Percentiles rank a stretch among this genome's conserved stretches.
These are phyloP conservation scores for Yamagishiella unicocca DNA, from an alignment of 139 green algal genomes.

Conservation along the genomic window DNA sequence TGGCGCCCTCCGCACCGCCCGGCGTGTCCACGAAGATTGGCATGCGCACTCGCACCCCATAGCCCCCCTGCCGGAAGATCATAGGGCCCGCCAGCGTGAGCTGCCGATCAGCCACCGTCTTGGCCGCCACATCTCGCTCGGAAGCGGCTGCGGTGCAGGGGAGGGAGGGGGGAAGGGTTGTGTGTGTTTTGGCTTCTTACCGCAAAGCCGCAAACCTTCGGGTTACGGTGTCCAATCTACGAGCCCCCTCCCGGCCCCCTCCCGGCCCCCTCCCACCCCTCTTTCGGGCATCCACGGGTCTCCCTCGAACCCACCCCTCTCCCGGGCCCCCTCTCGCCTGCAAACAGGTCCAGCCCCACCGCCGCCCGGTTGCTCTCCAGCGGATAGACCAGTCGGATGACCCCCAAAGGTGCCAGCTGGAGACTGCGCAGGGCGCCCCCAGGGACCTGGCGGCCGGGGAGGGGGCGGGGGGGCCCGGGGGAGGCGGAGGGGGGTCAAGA, in stretches of 20 bases:
- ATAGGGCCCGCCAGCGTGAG: not conserved
- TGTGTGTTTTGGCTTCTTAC: too few species aligned
- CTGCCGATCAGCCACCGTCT: not conserved
- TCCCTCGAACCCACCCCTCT: too few species aligned
- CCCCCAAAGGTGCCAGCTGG: slow-evolving; percentile 13
- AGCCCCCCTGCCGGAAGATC: not conserved
- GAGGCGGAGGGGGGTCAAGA: not conserved
- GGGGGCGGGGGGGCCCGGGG: not conserved
- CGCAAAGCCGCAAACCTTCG: too few species aligned
- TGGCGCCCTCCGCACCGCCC: too few species aligned
- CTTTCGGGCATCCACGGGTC: too few species aligned
- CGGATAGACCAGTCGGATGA: slow-evolving; percentile 7
- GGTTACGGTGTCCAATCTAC: too few species aligned
- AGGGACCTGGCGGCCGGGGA: not conserved
- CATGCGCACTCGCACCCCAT: not conserved
- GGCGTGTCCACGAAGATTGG: slow-evolving; percentile 7
- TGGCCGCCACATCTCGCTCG: not conserved
- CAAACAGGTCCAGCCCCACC: slow-evolving; percentile 8
- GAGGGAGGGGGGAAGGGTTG: not conserved
- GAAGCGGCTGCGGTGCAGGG: not conserved
- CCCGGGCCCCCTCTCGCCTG: not conserved
- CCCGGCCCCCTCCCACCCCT: too few species aligned
- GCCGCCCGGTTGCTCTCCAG: not conserved
- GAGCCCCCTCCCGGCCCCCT: too few species aligned
- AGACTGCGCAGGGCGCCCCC: not conserved